These are phyloP conservation scores for Pythium dissimile DNA, from an alignment of 352 stramenopile genomes.

Conservation along the genomic window DNA sequence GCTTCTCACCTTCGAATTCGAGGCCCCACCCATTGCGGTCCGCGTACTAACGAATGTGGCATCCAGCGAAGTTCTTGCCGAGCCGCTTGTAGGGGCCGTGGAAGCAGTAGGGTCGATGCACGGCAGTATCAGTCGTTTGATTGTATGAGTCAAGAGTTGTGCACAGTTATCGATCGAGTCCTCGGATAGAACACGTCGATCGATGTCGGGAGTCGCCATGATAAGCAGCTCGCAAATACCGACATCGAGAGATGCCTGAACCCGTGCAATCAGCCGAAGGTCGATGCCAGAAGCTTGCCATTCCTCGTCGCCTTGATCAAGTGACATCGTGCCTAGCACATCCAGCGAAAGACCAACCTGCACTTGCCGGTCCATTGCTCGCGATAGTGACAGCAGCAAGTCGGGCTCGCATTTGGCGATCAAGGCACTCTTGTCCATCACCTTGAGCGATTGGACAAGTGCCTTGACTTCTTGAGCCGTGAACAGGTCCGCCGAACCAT, in stretches of 20 bases:
- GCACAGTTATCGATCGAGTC: slow-evolving; percentile 83
- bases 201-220: slow-evolving; percentile 64
- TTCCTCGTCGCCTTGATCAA: slow-evolving; percentile 30
- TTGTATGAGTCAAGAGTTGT: slow-evolving; percentile 51
- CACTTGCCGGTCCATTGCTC: slow-evolving; percentile 56
- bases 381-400: slow-evolving; percentile 55
- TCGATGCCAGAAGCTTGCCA: slow-evolving; percentile 34
- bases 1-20: neutral
- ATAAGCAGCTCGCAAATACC: slow-evolving; percentile 71
- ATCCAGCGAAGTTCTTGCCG: neutral
- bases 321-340: slow-evolving; percentile 27
- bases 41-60: neutral
- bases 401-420: slow-evolving; percentile 53
- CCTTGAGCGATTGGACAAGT: slow-evolving; percentile 60
- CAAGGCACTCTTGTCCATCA: slow-evolving; percentile 61
- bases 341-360: slow-evolving; percentile 27
- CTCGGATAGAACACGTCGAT: slow-evolving; percentile 70
- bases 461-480: slow-evolving; percentile 48
- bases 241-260: slow-evolving; percentile 54
- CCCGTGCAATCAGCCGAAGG: slow-evolving; percentile 27
- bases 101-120: slow-evolving; percentile 60
- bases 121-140: slow-evolving; percentile 58
- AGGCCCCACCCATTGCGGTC: neutral
- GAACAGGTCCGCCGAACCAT: slow-evolving; percentile 41
- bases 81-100: slow-evolving; percentile 18